Evolutionary conservation across 2,329 filamentous ascomycete genomes (phyloP).

Genomic region (Leptographium wingfieldii): DNA sequence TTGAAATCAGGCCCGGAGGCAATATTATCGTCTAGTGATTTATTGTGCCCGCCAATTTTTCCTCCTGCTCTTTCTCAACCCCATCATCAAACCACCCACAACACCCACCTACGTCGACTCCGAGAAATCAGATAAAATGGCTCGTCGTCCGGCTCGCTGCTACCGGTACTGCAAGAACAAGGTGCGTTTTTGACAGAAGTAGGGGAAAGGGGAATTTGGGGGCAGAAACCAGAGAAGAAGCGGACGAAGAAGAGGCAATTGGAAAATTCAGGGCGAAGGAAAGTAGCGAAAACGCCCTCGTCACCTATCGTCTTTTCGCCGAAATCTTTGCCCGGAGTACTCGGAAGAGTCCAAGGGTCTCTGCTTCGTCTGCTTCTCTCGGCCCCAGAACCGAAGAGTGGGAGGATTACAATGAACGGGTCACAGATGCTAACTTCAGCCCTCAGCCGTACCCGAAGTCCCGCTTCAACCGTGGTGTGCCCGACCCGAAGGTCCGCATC

Average conservation of each 20-base stretch:
- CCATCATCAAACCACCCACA: constrained; percentile 21
- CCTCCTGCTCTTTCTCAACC: constrained; percentile 19
- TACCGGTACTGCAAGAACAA: constrained; percentile 99
- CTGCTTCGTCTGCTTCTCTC: background rate
- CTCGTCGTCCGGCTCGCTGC: constrained; percentile 97
- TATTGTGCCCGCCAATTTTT: constrained; percentile 2
- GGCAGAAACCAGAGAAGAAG: background rate
- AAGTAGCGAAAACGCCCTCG: too few relatives aligned
- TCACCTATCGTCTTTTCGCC: too few relatives aligned
- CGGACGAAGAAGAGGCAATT: background rate
- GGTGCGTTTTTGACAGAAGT: constrained; percentile 44
- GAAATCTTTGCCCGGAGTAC: too few relatives aligned
- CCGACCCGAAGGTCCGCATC: constrained; percentile 78
- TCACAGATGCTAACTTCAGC: background rate
- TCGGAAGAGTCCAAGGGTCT: background rate
- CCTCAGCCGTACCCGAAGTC: constrained; percentile 92
- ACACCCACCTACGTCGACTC: constrained; percentile 11
- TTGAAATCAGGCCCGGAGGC: constrained; percentile 36
- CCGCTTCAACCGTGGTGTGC: constrained; percentile 99
- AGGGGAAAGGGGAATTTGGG: background rate
- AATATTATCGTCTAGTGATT: constrained; percentile 5
- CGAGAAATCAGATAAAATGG: constrained; percentile 69
- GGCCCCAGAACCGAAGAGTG: too few relatives aligned
- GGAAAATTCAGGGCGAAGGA: too few relatives aligned
- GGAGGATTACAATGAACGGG: too few relatives aligned